Percentiles rank a stretch among this genome's conserved stretches.
These are phyloP conservation scores for Camellia granthamiana DNA, from an alignment of 148 eudicot species.

Conservation along the genomic window DNA sequence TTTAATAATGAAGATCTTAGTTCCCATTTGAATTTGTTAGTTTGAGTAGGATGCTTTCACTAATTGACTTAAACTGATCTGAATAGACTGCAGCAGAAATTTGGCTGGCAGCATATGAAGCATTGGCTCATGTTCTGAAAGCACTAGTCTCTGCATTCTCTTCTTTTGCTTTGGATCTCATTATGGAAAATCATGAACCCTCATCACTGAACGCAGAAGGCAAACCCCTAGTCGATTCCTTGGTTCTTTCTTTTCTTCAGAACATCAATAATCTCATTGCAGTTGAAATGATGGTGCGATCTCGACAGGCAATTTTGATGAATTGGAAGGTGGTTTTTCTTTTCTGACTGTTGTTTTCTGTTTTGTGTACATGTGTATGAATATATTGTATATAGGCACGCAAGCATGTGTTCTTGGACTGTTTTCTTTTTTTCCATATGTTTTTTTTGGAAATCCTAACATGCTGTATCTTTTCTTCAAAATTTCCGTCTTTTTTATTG, in stretches of 20 bases:
- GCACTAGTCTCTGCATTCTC: slow-evolving; percentile 46
- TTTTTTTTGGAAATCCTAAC: neutral
- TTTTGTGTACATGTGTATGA: slow-evolving; percentile 5
- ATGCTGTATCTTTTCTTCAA: neutral
- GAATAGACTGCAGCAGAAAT: slow-evolving; percentile 70
- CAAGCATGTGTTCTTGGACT: neutral
- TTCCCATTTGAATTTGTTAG: neutral
- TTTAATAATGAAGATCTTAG: neutral
- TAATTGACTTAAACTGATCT: slow-evolving; percentile 21
- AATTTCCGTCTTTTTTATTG: neutral
- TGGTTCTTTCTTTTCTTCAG: slow-evolving; percentile 55
- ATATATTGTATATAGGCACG: neutral
- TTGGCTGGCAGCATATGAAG: slow-evolving; percentile 76
- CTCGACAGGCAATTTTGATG: slow-evolving; percentile 74
- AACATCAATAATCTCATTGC: slow-evolving; percentile 61
- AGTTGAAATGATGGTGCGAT: slow-evolving; percentile 56
- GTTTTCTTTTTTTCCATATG: neutral
- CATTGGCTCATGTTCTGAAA: slow-evolving; percentile 57
- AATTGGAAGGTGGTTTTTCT: slow-evolving; percentile 67
- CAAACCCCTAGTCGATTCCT: slow-evolving; percentile 53
- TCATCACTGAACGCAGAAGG: slow-evolving; percentile 22
- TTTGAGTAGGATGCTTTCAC: slow-evolving; percentile 12
- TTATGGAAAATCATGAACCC: slow-evolving; percentile 32
- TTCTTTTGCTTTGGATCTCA: slow-evolving; percentile 38
- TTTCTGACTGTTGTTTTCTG: neutral